Evolutionary conservation across 345 rosid species (phyloP).

Genomic region (Aquilaria yunnanensis): DNA sequence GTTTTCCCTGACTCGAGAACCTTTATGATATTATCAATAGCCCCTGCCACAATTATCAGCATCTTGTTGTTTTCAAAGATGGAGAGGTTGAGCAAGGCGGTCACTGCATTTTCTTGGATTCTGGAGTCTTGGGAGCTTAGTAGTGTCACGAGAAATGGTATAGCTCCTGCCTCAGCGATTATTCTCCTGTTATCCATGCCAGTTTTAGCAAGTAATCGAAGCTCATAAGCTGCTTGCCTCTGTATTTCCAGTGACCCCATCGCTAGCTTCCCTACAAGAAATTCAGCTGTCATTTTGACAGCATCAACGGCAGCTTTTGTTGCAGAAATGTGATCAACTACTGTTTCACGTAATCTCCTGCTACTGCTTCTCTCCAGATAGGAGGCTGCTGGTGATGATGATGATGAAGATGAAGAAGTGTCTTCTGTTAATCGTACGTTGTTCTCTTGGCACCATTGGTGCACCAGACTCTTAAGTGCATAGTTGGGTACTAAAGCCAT

Average conservation of each 20-base stretch:
- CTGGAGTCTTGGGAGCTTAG: conserved; percentile 43
- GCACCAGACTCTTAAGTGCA: conserved; percentile 52
- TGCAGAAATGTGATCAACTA: conserved; percentile 44
- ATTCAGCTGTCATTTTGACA: conserved; percentile 63
- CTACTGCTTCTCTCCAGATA: conserved; percentile 21
- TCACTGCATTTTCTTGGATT: conserved; percentile 64
- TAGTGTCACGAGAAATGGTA: conserved; percentile 52
- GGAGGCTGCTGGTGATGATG: conserved; percentile 16
- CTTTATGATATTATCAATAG: conserved; percentile 40
- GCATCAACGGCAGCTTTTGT: conserved; percentile 44
- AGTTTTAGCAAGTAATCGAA: conserved; percentile 56
- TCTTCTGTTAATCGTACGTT: conserved; percentile 35
- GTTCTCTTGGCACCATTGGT: conserved; percentile 68
- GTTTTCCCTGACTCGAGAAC: conserved; percentile 55
- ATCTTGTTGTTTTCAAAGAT: conserved; percentile 54
- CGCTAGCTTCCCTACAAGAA: conserved; percentile 67
- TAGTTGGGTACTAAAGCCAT: conserved; percentile 64
- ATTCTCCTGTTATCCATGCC: conserved; percentile 60
- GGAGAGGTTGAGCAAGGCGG: conserved; percentile 62
- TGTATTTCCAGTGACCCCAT: conserved; percentile 53
- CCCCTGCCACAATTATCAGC: conserved; percentile 65
- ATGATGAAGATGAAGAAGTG: conserved; percentile 23
- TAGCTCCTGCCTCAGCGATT: conserved; percentile 61
- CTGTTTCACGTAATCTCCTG: conserved; percentile 23
- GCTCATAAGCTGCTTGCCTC: conserved; percentile 67